Evolutionary conservation across 1,284 basidiomycete genomes (phyloP), one percentile per base, ranked within the genome.

Genomic region (Melampsora americana): DNA sequence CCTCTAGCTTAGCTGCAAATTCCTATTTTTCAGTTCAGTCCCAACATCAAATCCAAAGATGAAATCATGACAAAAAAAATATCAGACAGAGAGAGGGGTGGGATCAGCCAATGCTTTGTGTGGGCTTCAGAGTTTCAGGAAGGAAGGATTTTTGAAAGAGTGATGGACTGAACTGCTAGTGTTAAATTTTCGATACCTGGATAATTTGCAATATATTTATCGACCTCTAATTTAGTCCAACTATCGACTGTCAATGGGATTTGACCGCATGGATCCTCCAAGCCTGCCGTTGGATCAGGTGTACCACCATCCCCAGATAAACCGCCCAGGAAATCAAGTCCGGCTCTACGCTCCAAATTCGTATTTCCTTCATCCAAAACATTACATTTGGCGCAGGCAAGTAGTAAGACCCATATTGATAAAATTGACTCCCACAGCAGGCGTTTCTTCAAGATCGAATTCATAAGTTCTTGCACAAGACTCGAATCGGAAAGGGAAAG

Each of bases 1-100:
- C 26, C n/a, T 68, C 26, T 53, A 68, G 46, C n/a, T 68, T 44
- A 5, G 66, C 66, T n/a, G 66, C 66, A 68, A 68, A 68, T 66
- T 66, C 5, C 65, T 66, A 20, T 6, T 62, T 35, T 35, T 4
- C 5, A 35, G 35, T 35, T 35, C n/a, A n/a, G 46, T 48, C 46
- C 46, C 20, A 48, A 11, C 11, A 20, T 11, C 46, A 48, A 48
- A 48, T 48, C 46, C 11, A 53, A 53, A 2, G 3, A 20, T 23
- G 14, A 18, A 18, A 53, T 56, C 11, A 5, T 12, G 1, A 2
- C 53, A 56, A 56, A 56, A 56, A n/a, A 56, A n/a, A n/a, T n/a
- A n/a, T 48, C 11, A 48, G 11, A 20, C 46, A 48, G 46, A 48
- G 20, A 48, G n/a, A n/a, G 20, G 4, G 39, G 7, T 56, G 11